A percentile compares a stretch with the other conserved stretches of the same genome.
phyloP scores from a whole-genome alignment of 1,284 basidiomycete genomes.

The Boletus sp. region DNA sequence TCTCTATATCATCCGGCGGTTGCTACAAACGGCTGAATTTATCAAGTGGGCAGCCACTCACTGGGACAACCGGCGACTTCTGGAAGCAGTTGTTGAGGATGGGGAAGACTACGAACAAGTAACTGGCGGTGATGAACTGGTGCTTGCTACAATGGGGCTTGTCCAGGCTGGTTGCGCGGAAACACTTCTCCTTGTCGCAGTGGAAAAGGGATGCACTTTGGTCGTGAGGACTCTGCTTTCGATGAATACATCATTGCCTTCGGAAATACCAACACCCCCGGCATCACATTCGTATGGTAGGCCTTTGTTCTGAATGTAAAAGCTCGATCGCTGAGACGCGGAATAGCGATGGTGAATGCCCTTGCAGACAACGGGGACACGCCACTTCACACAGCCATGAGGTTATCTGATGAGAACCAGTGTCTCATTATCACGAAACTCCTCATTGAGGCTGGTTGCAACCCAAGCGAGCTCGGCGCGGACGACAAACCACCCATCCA shows the following conservation, averaged over 20 bases:
- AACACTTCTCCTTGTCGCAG: conserved; percentile 1
- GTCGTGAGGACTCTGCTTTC: conserved; percentile 1
- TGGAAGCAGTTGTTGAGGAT: background rate
- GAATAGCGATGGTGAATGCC: background rate
- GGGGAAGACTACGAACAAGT: conserved; percentile 1
- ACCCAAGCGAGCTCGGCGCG: background rate
- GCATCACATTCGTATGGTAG: background rate
- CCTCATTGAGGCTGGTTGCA: conserved; percentile 6
- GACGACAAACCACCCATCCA: conserved; percentile 2
- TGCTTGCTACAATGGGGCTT: background rate
- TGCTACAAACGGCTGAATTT: background rate
- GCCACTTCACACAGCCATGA: conserved; percentile 1
- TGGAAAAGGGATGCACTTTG: conserved; percentile 1
- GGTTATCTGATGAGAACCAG: background rate
- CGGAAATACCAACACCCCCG: no score
- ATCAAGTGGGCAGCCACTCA: background rate
- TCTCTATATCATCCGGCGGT: background rate
- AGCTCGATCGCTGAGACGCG: background rate
- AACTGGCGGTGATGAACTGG: background rate
- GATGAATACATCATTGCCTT: background rate
- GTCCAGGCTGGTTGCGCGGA: background rate
- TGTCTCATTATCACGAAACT: conserved; percentile 5
- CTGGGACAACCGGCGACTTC: background rate
- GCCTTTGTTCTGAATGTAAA: background rate
- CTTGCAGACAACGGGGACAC: conserved; percentile 9